Percentiles rank a stretch among this genome's conserved stretches.
Conservation (phyloP, 371 early-diverging fungal species). For the Syncephalastrum contaminatum region DNA sequence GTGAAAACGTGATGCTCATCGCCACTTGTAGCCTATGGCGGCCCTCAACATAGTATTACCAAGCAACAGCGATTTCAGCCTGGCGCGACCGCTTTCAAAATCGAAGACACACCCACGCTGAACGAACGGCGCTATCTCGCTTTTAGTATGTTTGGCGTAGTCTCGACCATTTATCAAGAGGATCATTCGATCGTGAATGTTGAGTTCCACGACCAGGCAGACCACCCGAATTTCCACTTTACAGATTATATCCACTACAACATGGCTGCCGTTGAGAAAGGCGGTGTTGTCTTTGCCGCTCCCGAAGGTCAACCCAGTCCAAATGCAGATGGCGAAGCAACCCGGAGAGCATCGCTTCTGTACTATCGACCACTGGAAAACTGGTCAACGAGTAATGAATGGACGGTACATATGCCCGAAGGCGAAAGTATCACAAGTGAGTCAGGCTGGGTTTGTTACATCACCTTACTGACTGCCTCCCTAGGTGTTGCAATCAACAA, state of each 20-base stretch:
- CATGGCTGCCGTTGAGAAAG: conserved; percentile 67
- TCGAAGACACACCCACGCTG: conserved; percentile 15
- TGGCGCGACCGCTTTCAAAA: conserved; percentile 48
- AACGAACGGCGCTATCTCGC: conserved; percentile 73
- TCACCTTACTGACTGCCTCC: conserved; percentile 3
- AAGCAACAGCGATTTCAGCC: conserved; percentile 52
- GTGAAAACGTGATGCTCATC: not conserved
- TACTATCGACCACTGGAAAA: conserved; percentile 56
- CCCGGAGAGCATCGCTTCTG: conserved; percentile 51
- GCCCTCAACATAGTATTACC: conserved; percentile 1
- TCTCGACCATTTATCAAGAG: conserved; percentile 72
- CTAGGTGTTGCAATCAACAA: conserved; percentile 74
- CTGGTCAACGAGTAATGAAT: conserved; percentile 73
- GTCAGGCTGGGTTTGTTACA: not conserved
- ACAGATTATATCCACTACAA: conserved; percentile 72
- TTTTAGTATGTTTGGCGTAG: conserved; percentile 78
- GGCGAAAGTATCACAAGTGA: conserved; percentile 67
- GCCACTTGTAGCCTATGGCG: not conserved
- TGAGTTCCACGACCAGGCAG: conserved; percentile 82
- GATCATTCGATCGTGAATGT: conserved; percentile 76
- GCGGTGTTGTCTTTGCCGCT: conserved; percentile 80
- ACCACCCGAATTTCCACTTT: conserved; percentile 77
- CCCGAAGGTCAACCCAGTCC: conserved; percentile 24
- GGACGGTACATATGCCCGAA: conserved; percentile 67
- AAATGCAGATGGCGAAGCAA: conserved; percentile 17